A percentile compares a stretch with the other conserved stretches of the same genome.
Evolutionary conservation across 306 rosid species (phyloP).

Genomic region (Lagenaria siceraria): DNA sequence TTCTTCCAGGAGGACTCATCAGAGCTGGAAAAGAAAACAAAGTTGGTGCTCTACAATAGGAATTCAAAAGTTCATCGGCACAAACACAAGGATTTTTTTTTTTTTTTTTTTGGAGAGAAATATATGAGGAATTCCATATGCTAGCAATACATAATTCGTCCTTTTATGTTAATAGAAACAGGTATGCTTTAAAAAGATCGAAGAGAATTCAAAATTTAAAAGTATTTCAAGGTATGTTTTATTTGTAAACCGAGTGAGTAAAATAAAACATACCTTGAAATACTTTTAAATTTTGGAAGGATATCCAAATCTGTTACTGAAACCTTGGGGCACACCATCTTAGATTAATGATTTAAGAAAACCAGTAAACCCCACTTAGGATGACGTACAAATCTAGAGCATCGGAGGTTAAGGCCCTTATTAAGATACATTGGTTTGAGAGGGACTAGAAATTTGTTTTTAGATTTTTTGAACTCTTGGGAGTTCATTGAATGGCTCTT

Average conservation of each 20-base stretch:
- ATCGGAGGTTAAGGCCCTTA: not conserved
- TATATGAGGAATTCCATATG: too few species aligned
- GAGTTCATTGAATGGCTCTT: not conserved
- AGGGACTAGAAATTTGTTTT: not conserved
- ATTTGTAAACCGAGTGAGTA: not conserved
- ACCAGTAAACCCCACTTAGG: not conserved
- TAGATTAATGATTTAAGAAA: not conserved
- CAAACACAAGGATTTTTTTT: too few species aligned
- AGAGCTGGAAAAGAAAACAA: constrained; percentile 35
- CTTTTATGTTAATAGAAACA: not conserved
- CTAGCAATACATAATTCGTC: not conserved
- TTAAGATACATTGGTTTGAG: not conserved
- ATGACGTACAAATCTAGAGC: not conserved
- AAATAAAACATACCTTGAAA: too few species aligned
- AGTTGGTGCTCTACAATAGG: not conserved
- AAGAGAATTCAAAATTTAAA: not conserved
- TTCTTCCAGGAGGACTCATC: constrained; percentile 75
- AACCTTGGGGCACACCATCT: not conserved
- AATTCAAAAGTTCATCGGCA: not conserved
- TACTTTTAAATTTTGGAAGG: too few species aligned
- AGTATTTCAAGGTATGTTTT: not conserved
- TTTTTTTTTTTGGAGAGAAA: too few species aligned
- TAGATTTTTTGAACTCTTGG: not conserved
- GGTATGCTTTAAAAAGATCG: not conserved
- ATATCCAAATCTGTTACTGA: too few species aligned